These are phyloP conservation scores for Pochonia chlamydosporia DNA, from an alignment of 2,329 filamentous ascomycete genomes.

Conservation along the genomic window DNA sequence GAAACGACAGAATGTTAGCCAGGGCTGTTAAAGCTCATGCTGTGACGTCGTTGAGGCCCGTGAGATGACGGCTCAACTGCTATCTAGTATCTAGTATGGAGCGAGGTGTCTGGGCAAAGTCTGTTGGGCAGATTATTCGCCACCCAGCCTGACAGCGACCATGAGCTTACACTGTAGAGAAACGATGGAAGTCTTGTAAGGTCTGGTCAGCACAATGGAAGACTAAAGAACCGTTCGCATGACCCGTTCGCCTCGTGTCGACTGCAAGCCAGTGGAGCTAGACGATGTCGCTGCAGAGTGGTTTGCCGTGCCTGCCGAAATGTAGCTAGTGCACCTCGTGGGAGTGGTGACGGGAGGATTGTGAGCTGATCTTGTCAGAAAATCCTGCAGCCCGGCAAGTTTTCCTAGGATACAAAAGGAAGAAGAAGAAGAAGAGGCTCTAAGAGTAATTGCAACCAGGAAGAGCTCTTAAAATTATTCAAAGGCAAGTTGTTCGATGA, in stretches of 20 bases:
- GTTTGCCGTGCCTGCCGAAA: not conserved
- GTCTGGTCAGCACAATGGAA: too few relatives aligned
- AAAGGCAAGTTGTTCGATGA: too few relatives aligned
- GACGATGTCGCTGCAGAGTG: not conserved
- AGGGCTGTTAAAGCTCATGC: not conserved
- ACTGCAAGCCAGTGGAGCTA: not conserved
- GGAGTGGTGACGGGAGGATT: too few relatives aligned
- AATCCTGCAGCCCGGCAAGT: too few relatives aligned
- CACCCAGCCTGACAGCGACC: not conserved
- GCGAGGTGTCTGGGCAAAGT: not conserved
- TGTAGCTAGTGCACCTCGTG: not conserved
- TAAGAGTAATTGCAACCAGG: too few relatives aligned
- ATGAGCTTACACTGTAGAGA: not conserved
- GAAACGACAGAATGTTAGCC: not conserved
- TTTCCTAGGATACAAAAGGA: too few relatives aligned
- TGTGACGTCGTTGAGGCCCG: constrained; percentile 6
- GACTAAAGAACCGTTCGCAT: not conserved
- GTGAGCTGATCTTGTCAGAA: too few relatives aligned
- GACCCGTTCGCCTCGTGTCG: not conserved
- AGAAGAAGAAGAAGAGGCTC: too few relatives aligned
- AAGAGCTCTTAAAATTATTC: too few relatives aligned
- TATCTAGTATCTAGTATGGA: too few relatives aligned
- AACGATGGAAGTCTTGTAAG: too few relatives aligned
- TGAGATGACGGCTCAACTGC: too few relatives aligned
- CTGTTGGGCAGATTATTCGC: not conserved